These are phyloP conservation scores for Geranomyces michiganensis DNA, from an alignment of 192 early-diverging fungal genomes.

Conservation along the genomic window DNA sequence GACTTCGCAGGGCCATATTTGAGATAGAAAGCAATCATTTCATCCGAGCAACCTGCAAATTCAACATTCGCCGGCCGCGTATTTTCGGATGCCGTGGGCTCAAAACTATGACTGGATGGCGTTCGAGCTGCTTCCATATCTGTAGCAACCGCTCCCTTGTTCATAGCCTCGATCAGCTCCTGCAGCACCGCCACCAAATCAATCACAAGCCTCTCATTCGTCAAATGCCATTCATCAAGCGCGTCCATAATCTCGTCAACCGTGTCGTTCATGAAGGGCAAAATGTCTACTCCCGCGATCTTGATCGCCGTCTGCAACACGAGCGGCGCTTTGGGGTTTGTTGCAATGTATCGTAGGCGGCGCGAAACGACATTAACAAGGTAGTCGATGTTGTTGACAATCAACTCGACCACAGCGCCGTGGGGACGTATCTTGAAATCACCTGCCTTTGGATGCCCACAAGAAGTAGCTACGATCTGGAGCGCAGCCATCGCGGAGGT, in stretches of 20 bases:
- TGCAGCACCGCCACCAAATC: conserved; percentile 34
- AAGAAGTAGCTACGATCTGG: conserved; percentile 6
- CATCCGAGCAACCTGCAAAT: conserved; percentile 22
- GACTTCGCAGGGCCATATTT: conserved; percentile 1
- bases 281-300: conserved; percentile 29
- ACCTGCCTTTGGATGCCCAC: conserved; percentile 4
- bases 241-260: conserved; percentile 47
- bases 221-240: conserved; percentile 34
- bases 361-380: conserved; percentile 39
- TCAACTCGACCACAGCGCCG: conserved; percentile 20
- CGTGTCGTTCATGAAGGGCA: conserved; percentile 41
- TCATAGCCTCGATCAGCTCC: conserved; percentile 22
- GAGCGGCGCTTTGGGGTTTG: conserved; percentile 34
- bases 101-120: background rate
- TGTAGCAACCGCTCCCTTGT: background rate
- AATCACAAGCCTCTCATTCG: conserved; percentile 9
- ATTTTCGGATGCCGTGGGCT: background rate
- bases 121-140: background rate
- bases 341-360: conserved; percentile 33
- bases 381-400: conserved; percentile 46
- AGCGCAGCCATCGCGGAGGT: conserved; percentile 22
- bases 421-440: background rate
- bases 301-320: conserved; percentile 37
- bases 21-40: conserved; percentile 32
- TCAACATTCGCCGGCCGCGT: background rate